Evolutionary conservation across 495 filamentous ascomycete genomes (phyloP), one percentile per base, ranked within the genome.

Genomic region (Hyaloscypha variabilis): DNA sequence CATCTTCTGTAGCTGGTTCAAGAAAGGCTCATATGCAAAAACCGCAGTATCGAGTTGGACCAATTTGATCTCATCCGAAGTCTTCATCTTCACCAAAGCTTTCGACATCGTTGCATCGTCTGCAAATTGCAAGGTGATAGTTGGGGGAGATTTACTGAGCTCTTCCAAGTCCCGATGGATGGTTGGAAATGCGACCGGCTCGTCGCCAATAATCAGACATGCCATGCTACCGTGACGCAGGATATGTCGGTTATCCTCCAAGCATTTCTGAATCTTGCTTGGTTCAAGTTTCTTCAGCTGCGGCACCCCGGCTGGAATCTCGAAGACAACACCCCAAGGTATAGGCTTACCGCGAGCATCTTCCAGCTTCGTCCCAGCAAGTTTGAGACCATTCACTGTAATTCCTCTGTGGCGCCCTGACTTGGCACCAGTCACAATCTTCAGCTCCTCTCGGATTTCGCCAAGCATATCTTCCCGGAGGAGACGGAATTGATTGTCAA

Each of bases 401-500:
- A 75, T 30, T 0, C 69, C 73, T 5, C 63, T 66, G 8, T 76
- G 79, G 2, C 70, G 69, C 5, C 78, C 77, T 52, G 77, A 77
- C 69, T 82, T 84, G 17, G 50, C 46, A 0, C 77, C 79, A 19
- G 17, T 58, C 6, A 75, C 72, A 28, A 78, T 71, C 56, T 81
- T 77, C 0, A 87, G n/a, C 30, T 85, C 88, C 17, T 88, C 84
- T 0, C 87, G 82, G 10, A 93, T 74, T 59, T 89, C 89, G 0
- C 77, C 82, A 0, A 93, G 74, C 83, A 93, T 87, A 63, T 94
- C 91, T 66, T 94, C 90, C 5, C 91, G 77, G 2, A 92, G 75
- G 2, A 94, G 83, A 0, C 91, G 89, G 68, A 92, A 96, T 62
- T 94, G 90, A 68, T 92, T 93, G 70, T 93, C 91, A 0, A 91